phyloP scores from a whole-genome alignment of 805 yeast species.

The Kazachstania bromeliacearum region DNA sequence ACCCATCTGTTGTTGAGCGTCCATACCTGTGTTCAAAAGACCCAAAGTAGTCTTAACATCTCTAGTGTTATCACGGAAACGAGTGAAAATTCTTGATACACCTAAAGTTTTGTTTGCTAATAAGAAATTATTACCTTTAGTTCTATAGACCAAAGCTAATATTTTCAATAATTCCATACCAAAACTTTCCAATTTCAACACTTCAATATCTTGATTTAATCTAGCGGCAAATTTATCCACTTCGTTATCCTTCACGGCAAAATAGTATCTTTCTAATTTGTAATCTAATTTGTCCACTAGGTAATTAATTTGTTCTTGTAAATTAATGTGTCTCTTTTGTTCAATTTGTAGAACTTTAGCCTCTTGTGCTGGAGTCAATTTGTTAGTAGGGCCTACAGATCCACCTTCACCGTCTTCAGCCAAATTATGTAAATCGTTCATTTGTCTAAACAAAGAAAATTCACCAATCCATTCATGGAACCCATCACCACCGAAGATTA shows the following conservation, averaged over 20 bases:
- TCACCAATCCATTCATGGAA: constrained; percentile 72
- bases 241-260: constrained; percentile 39
- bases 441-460: constrained; percentile 50
- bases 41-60: constrained; percentile 72
- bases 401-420: constrained; percentile 19
- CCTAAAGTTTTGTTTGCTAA: constrained; percentile 74
- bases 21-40: constrained; percentile 71
- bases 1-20: constrained; percentile 69
- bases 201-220: constrained; percentile 52
- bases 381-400: constrained; percentile 2
- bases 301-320: constrained; percentile 38
- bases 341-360: constrained; percentile 41
- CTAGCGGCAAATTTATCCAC: constrained; percentile 39
- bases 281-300: constrained; percentile 39
- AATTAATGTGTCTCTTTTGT: constrained; percentile 41
- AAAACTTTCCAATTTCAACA: constrained; percentile 83
- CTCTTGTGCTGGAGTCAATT: constrained; percentile 32
- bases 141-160: constrained; percentile 66
- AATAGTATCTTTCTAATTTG: constrained; percentile 37
- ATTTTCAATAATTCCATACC: constrained; percentile 77
- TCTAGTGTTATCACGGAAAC: constrained; percentile 72
- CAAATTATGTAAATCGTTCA: constrained; percentile 36
- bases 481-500: constrained; percentile 73
- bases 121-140: constrained; percentile 61
- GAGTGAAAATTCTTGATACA: constrained; percentile 68